Evolutionary conservation across 2,329 filamentous ascomycete species (phyloP), one percentile per base, ranked within the genome.

Genomic region (Apiospora hydei): DNA sequence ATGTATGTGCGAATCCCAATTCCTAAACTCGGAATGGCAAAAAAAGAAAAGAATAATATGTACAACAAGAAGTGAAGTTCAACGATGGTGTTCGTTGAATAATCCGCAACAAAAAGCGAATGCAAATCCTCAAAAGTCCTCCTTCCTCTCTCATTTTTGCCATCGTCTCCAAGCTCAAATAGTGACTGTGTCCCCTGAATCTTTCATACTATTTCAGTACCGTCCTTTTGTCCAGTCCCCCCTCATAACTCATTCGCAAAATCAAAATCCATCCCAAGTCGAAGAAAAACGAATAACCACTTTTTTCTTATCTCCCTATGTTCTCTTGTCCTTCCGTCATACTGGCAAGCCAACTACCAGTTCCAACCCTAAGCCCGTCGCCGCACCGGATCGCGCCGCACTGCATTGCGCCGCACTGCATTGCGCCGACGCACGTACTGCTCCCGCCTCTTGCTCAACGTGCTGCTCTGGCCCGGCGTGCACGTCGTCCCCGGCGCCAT

Each of bases 401-500:
- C 18, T 8, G 57, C 30, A n/a, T 64, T 18, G 3, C 34, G 57
- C 18, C 34, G 57, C n/a, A n/a, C n/a, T 8, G 57, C 30, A n/a
- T 64, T 18, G 3, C 34, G 57, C 18, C 34, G 57, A 4, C 57
- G 57, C 1, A 41, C 1, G 18, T 24, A 10, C 10, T 14, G 18
- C 14, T 21, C 4, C 26, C 26, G 8, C 24, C 30, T 69, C 72
- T 78, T 76, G 73, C 38, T 73, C 8, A 80, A 74, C 46, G 61
- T 76, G 72, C 75, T 69, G 69, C 76, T 76, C 18, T 77, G 68
- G 18, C 80, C 80, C 2, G 80, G 74, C 10, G 73, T 82, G 80
- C 90, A 92, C 41, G 81, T 80, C 18, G 87, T 90, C 49, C 90
- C 90, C 1, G 82, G 74, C 1, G 89, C 85, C 84, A 91, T 85